These are phyloP conservation scores for Xylaria multiplex DNA, from an alignment of 2,329 filamentous ascomycete species.

Conservation along the genomic window DNA sequence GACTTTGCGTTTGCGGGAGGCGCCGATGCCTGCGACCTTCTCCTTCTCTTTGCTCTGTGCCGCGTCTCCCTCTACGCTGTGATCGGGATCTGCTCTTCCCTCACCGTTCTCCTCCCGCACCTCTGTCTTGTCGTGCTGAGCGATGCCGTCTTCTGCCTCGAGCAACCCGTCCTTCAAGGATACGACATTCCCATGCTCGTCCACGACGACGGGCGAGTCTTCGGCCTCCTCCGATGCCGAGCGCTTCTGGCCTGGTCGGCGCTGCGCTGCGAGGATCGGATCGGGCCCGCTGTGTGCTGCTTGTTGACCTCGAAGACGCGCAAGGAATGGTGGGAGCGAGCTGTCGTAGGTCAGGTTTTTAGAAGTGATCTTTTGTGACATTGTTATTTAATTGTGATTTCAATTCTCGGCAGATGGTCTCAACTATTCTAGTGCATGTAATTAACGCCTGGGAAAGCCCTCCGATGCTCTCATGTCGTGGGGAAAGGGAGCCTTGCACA, in stretches of 20 bases:
- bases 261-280: slow-evolving; percentile 60
- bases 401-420: not conserved
- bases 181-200: slow-evolving; percentile 76
- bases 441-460: not conserved
- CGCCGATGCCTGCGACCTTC: slow-evolving; percentile 55
- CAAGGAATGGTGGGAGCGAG: slow-evolving; percentile 69
- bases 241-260: slow-evolving; percentile 60
- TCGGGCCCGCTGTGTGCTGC: slow-evolving; percentile 58
- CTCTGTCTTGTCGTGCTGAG: slow-evolving; percentile 27
- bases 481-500: not conserved
- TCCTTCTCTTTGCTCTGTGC: slow-evolving; percentile 48
- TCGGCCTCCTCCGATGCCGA: slow-evolving; percentile 77
- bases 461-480: not conserved
- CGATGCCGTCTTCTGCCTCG: slow-evolving; percentile 41
- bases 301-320: slow-evolving; percentile 62
- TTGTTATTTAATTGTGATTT: slow-evolving; percentile 40
- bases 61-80: slow-evolving; percentile 31
- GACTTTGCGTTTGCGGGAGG: slow-evolving; percentile 64
- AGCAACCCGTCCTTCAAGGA: slow-evolving; percentile 52
- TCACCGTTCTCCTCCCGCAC: slow-evolving; percentile 26
- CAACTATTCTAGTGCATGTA: not conserved
- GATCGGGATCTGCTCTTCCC: slow-evolving; percentile 26
- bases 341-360: slow-evolving; percentile 76
- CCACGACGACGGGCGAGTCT: slow-evolving; percentile 78
- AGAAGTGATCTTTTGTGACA: slow-evolving; percentile 71